Evolutionary conservation across 2,329 filamentous ascomycete genomes (phyloP).

Genomic region (Claviceps sp.): DNA sequence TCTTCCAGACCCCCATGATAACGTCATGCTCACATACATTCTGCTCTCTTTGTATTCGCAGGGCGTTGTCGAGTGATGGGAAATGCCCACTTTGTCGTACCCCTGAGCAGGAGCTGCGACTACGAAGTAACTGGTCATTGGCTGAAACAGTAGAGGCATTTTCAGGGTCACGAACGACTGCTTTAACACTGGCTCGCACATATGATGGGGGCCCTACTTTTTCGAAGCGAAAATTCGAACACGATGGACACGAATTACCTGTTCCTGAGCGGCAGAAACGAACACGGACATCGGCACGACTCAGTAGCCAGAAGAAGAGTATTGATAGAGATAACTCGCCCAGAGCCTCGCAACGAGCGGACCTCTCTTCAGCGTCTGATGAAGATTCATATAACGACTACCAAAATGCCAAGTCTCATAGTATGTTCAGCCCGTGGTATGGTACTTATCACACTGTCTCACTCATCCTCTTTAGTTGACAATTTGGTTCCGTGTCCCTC

Average conservation of each 20-base stretch:
- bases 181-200: slow-evolving; percentile 50
- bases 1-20: slow-evolving; percentile 87
- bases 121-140: slow-evolving; percentile 74
- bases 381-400: slow-evolving; percentile 13
- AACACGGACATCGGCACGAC: slow-evolving; percentile 37
- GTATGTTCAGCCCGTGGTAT: slow-evolving; percentile 9
- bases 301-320: slow-evolving; percentile 29
- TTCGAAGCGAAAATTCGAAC: slow-evolving; percentile 41
- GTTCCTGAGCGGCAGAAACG: slow-evolving; percentile 29
- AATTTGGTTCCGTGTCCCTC: slow-evolving; percentile 75
- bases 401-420: slow-evolving; percentile 16
- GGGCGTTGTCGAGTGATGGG: slow-evolving; percentile 68
- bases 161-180: slow-evolving; percentile 44
- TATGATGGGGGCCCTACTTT: slow-evolving; percentile 2
- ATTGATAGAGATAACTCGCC: slow-evolving; percentile 11
- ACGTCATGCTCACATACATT: slow-evolving; percentile 94
- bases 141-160: slow-evolving; percentile 79
- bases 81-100: slow-evolving; percentile 78
- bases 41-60: slow-evolving; percentile 87
- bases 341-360: background rate
- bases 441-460: background rate
- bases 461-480: slow-evolving; percentile 35
- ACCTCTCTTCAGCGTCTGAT: background rate
- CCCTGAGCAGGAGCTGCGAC: slow-evolving; percentile 67
- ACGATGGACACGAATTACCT: slow-evolving; percentile 15